A percentile compares a stretch with the other conserved stretches of the same genome.
Conservation (phyloP, 371 early-diverging fungal species). For the Nematocida sp. region DNA sequence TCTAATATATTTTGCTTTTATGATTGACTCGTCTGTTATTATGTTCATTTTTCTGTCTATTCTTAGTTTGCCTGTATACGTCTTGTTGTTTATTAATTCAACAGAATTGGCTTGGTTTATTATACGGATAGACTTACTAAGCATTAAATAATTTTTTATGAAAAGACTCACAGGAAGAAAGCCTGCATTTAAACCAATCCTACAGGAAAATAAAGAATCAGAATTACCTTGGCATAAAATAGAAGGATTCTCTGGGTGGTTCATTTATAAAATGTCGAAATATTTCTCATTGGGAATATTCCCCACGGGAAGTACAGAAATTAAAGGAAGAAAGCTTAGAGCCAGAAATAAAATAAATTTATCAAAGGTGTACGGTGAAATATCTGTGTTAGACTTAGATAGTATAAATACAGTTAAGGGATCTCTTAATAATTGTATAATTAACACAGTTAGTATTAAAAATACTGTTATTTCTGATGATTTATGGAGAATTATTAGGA, state of each 20-base stretch:
- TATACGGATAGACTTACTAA: constrained; percentile 16
- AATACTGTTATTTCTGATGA: constrained; percentile 12
- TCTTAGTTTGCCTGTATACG: background rate
- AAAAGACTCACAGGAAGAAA: constrained; percentile 43
- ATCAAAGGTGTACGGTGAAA: constrained; percentile 5
- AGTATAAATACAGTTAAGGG: constrained; percentile 22
- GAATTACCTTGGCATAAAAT: constrained; percentile 24
- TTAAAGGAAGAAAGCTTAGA: constrained; percentile 18
- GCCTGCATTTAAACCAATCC: background rate
- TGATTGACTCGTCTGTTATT: background rate
- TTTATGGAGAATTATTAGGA: constrained; percentile 28
- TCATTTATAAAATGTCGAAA: constrained; percentile 40
- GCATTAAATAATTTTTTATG: constrained; percentile 57
- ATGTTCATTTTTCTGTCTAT: constrained; percentile 36
- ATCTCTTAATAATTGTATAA: background rate
- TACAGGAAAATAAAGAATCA: background rate
- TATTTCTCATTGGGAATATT: constrained; percentile 35
- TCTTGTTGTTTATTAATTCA: constrained; percentile 17
- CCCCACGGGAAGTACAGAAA: background rate
- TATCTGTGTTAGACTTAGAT: constrained; percentile 1
- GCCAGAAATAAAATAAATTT: constrained; percentile 29
- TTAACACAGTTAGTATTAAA: constrained; percentile 24
- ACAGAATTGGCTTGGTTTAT: constrained; percentile 4
- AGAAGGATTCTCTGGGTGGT: constrained; percentile 47
- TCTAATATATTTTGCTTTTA: constrained; percentile 27